Conservation (phyloP, 108 stramenopile genomes). For the Craspedostauros australis region DNA sequence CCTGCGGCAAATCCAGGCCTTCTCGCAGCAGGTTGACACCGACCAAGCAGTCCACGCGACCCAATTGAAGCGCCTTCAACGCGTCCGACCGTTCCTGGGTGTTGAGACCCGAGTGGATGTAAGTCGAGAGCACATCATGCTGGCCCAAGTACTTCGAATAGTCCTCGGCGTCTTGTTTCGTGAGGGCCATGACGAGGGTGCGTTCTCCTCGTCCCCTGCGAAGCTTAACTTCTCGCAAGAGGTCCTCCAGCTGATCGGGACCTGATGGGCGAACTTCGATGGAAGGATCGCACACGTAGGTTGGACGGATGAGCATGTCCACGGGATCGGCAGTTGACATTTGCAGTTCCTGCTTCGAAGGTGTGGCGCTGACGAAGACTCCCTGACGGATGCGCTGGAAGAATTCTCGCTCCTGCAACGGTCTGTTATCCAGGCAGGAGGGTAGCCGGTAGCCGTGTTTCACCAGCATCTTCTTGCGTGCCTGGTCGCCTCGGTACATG, state of each 20-base stretch:
- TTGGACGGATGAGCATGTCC: slow-evolving; percentile 75
- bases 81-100: slow-evolving; percentile 56
- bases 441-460: slow-evolving; percentile 79
- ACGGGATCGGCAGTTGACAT: slow-evolving; percentile 29
- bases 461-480: slow-evolving; percentile 56
- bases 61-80: slow-evolving; percentile 46
- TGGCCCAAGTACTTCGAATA: slow-evolving; percentile 40
- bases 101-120: slow-evolving; percentile 68
- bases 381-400: slow-evolving; percentile 53
- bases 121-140: slow-evolving; percentile 42
- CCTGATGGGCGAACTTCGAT: slow-evolving; percentile 48
- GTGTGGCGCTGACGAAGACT: slow-evolving; percentile 74
- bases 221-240: slow-evolving; percentile 33
- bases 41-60: slow-evolving; percentile 67
- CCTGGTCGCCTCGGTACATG: slow-evolving; percentile 66
- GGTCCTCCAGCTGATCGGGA: slow-evolving; percentile 40
- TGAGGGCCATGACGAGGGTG: slow-evolving; percentile 54
- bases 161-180: slow-evolving; percentile 78
- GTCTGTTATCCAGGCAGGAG: slow-evolving; percentile 77
- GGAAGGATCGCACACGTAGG: slow-evolving; percentile 62
- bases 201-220: slow-evolving; percentile 34
- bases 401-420: slow-evolving; percentile 62
- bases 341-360: slow-evolving; percentile 40
- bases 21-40: slow-evolving; percentile 78
- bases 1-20: slow-evolving; percentile 78